Evolutionary conservation across 2,329 filamentous ascomycete species (phyloP).

Genomic region (Drechslerella dactyloides): DNA sequence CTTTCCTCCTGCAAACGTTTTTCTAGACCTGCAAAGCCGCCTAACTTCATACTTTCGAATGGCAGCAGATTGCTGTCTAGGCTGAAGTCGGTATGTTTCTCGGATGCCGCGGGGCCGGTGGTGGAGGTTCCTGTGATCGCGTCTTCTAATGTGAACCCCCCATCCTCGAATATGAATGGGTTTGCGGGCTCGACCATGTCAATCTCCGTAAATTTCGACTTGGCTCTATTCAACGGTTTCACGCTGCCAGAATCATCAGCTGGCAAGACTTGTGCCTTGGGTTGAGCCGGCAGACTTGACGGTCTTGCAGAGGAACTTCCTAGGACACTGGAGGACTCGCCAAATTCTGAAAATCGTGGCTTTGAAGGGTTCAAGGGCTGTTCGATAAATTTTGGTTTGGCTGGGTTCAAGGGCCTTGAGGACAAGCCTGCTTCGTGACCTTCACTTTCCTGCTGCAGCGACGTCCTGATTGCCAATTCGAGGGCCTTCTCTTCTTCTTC

Average conservation of each 20-base stretch:
- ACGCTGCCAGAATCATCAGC: not conserved
- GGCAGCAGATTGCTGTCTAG: slow-evolving; percentile 66
- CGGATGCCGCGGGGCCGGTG: slow-evolving; percentile 58
- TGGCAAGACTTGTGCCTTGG: not conserved
- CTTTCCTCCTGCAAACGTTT: slow-evolving; percentile 53
- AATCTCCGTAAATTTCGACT: slow-evolving; percentile 3
- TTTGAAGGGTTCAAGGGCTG: slow-evolving; percentile 28
- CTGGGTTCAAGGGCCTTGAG: not conserved
- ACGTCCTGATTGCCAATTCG: slow-evolving; percentile 38
- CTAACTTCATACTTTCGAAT: slow-evolving; percentile 54
- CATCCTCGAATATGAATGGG: slow-evolving; percentile 40
- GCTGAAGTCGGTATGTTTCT: slow-evolving; percentile 60
- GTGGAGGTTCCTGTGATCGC: slow-evolving; percentile 2
- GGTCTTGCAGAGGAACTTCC: not conserved
- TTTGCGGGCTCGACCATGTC: slow-evolving; percentile 6
- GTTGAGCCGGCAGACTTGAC: not conserved
- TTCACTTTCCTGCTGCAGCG: slow-evolving; percentile 16
- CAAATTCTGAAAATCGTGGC: slow-evolving; percentile 32
- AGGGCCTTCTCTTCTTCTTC: slow-evolving; percentile 60
- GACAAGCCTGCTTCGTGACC: not conserved
- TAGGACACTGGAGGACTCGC: slow-evolving; percentile 5
- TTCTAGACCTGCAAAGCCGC: slow-evolving; percentile 49
- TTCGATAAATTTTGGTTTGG: not conserved
- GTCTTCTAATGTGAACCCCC: slow-evolving; percentile 25
- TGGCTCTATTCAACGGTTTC: slow-evolving; percentile 10